Base-by-base conservation (phyloP, 2,329 filamentous ascomycete species). In the Xylariaceae sp. region DNA sequence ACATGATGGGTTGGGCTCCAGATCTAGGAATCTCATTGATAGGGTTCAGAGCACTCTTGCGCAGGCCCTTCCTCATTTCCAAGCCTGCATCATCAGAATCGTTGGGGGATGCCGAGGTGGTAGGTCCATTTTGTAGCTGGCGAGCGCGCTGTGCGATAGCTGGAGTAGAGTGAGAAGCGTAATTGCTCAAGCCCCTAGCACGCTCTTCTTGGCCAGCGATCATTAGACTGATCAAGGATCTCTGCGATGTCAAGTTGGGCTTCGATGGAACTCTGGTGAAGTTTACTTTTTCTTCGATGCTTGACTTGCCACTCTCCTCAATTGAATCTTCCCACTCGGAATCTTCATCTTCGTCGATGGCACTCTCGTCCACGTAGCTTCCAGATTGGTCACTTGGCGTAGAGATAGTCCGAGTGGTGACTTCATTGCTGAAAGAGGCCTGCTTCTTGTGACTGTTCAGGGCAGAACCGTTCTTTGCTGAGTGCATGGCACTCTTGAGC, bases 241-340 rank as follows among this genome's bases (percentile, higher is more conserved):
- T 85, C 39, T 88, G 83, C 1, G 92, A 95, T 2, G 86, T 85
- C 21, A 97, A 75, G 61, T 95, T 88, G 6, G 84, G 82, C 64
- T 83, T 83, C 33, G 91, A 96, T 65, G 95, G 88, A 39, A 97
- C 90, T 7, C 93, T 86, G 66, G 91, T 83, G 76, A 98, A 98
- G 58, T 89, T 75, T 17, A 81, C 78, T 60, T 81, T 83, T 49
- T 93, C 86, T 50, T 93, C 87, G 41, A 90, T 77, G 63, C 88
- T 94, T 1, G 88, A 88, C 55, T 87, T 86, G 46, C 84, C 86
- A 62, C 86, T 93, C 56, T 94, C 88, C 50, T 87, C 86, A 19
- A 87, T 80, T 0, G 85, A 88, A 59, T 79, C 74, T 59, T 85
- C 75, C 72, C 80, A 79, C 44, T 80, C 80, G 39, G 68, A 80